Conservation (phyloP, 441 rosid species). For the Raphanus hybrid region DNA sequence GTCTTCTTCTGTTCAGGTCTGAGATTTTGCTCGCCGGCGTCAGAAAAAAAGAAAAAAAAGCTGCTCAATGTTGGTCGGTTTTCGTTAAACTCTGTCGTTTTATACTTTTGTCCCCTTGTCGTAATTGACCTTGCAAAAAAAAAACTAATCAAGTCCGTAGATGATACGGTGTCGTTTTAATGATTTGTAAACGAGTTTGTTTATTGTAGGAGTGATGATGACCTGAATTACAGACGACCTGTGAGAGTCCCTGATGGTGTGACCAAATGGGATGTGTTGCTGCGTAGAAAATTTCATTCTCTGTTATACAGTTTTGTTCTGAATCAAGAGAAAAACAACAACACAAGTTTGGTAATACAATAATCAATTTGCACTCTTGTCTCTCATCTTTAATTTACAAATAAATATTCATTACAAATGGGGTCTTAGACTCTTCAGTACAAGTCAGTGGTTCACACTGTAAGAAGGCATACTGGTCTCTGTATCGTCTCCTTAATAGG, state of each 20-base stretch:
- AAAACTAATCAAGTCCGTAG: conserved; percentile 27
- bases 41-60: conserved; percentile 24
- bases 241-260: neutral
- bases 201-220: neutral
- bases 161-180: conserved; percentile 43
- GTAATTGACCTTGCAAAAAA: neutral
- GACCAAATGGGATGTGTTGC: conserved; percentile 30
- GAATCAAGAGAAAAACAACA: neutral
- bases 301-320: conserved; percentile 15
- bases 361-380: conserved; percentile 12
- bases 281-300: conserved; percentile 16
- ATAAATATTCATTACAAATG: neutral
- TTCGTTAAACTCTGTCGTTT: neutral
- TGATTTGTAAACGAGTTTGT: conserved; percentile 27
- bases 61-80: conserved; percentile 1
- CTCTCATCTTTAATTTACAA: conserved; percentile 24
- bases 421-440: neutral
- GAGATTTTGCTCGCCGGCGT: conserved; percentile 28
- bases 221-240: neutral
- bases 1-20: conserved; percentile 27
- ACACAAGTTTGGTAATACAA: conserved; percentile 17
- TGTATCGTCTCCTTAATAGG: too few relatives aligned
- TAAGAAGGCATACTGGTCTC: neutral
- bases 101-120: neutral
- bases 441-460: neutral